A percentile compares a stretch with the other conserved stretches of the same genome.
Conservation (phyloP, 176 grass and related monocot species). For the Juncus effusus region DNA sequence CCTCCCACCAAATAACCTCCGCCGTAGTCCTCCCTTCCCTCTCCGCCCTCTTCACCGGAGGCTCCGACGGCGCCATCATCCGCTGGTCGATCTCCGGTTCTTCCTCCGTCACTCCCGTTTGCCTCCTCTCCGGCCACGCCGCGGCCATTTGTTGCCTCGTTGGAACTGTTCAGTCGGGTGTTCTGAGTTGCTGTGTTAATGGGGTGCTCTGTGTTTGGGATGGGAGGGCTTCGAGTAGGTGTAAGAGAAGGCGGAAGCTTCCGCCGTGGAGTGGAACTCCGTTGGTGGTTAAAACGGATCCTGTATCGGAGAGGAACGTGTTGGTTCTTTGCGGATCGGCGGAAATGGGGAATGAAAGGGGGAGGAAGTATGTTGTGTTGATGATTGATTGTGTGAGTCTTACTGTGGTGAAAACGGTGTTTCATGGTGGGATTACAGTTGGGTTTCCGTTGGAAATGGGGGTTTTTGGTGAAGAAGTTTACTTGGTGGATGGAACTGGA, state of each 20-base stretch:
- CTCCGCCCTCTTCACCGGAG: conserved; percentile 62
- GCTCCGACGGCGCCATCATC: conserved; percentile 73
- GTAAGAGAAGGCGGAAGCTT: conserved; percentile 66
- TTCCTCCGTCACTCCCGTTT: conserved; percentile 42
- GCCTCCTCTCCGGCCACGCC: conserved; percentile 77
- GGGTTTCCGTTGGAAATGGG: conserved; percentile 37
- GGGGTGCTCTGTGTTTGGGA: conserved; percentile 79
- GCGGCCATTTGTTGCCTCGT: conserved; percentile 48
- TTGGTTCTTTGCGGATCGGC: conserved; percentile 54
- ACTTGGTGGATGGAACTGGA: conserved; percentile 63
- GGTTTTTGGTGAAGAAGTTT: conserved; percentile 32
- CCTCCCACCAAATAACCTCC: conserved; percentile 67
- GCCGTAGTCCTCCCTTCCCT: conserved; percentile 24
- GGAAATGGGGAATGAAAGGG: conserved; percentile 31
- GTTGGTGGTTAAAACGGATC: conserved; percentile 40
- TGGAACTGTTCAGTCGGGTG: conserved; percentile 21
- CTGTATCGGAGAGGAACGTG: conserved; percentile 35
- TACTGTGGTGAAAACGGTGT: conserved; percentile 51
- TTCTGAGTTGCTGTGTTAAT: conserved; percentile 54
- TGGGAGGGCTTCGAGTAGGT: conserved; percentile 40
- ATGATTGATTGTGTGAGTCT: conserved; percentile 66
- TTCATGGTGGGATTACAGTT: conserved; percentile 58
- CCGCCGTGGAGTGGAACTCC: conserved; percentile 77
- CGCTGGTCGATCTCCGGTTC: conserved; percentile 52
- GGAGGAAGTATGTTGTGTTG: conserved; percentile 43